phyloP scores from a whole-genome alignment of 2,329 filamentous ascomycete genomes.

The Emydomyces testavorans region DNA sequence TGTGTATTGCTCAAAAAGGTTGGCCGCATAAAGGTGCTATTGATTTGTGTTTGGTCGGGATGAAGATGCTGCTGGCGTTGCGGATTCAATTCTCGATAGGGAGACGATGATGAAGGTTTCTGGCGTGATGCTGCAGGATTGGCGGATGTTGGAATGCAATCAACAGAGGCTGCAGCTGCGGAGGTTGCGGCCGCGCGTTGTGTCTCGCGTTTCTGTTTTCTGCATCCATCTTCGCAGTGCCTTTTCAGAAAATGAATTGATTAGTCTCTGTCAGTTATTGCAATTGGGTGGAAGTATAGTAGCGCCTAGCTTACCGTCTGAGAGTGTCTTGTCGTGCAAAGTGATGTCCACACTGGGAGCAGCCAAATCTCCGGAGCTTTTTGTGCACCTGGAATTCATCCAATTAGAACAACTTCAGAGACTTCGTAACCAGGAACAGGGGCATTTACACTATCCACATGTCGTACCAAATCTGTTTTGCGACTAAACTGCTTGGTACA shows the following conservation, averaged over 20 bases:
- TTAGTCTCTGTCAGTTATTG: background rate
- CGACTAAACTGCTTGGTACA: slow-evolving; percentile 70
- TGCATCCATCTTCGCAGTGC: slow-evolving; percentile 18
- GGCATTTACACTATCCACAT: slow-evolving; percentile 42
- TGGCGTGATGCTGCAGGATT: background rate
- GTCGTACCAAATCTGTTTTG: slow-evolving; percentile 61
- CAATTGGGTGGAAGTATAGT: background rate
- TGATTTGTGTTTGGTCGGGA: background rate
- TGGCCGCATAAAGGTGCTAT: slow-evolving; percentile 1
- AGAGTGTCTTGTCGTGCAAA: slow-evolving; percentile 77
- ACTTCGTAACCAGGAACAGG: slow-evolving; percentile 21
- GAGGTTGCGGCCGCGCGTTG: background rate
- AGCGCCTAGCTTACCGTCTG: slow-evolving; percentile 50
- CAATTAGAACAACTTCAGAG: slow-evolving; percentile 2
- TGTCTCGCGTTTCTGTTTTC: slow-evolving; percentile 12
- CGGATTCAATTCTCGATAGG: background rate
- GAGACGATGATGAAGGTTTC: background rate
- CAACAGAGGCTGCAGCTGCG: background rate
- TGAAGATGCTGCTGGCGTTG: background rate
- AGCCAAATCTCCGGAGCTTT: slow-evolving; percentile 58
- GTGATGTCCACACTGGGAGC: slow-evolving; percentile 56
- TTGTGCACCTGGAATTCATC: slow-evolving; percentile 54
- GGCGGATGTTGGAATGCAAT: background rate
- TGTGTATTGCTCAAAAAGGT: slow-evolving; percentile 1
- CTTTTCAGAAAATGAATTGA: slow-evolving; percentile 3